Percentiles rank a stretch among this genome's conserved stretches.
Conservation (phyloP, 2,329 filamentous ascomycete genomes). For the Fusarium sp. region DNA sequence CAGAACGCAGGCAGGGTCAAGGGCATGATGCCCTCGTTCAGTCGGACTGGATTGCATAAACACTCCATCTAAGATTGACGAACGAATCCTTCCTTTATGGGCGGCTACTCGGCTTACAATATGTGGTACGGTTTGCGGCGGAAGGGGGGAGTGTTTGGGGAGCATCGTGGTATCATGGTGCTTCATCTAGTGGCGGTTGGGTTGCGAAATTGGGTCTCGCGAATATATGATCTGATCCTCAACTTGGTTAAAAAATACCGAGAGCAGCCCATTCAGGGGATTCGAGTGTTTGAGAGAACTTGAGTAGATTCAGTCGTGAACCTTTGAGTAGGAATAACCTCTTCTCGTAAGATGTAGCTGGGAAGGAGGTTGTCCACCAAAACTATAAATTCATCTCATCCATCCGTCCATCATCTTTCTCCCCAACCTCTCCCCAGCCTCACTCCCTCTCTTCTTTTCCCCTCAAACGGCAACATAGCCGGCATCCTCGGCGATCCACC, state of each 20-base stretch:
- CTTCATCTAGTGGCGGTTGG: background rate
- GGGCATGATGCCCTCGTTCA: background rate
- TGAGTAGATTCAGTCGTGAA: background rate
- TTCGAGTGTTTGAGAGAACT: background rate
- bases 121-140: background rate
- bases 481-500: slow-evolving; percentile 23
- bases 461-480: background rate
- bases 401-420: background rate
- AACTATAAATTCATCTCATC: slow-evolving; percentile 26
- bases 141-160: slow-evolving; percentile 5
- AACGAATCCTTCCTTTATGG: background rate
- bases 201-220: background rate
- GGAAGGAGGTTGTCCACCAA: slow-evolving; percentile 5
- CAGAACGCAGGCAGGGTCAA: background rate
- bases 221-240: slow-evolving; percentile 2
- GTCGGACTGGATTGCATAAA: background rate
- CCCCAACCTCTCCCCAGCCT: background rate
- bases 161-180: background rate
- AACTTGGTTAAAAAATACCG: background rate
- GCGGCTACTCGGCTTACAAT: slow-evolving; percentile 1
- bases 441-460: background rate
- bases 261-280: background rate
- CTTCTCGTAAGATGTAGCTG: slow-evolving; percentile 5
- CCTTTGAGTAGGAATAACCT: background rate
- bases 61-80: background rate